Evolutionary conservation across 441 rosid species (phyloP).

Genomic region (Corymbia citriodora): DNA sequence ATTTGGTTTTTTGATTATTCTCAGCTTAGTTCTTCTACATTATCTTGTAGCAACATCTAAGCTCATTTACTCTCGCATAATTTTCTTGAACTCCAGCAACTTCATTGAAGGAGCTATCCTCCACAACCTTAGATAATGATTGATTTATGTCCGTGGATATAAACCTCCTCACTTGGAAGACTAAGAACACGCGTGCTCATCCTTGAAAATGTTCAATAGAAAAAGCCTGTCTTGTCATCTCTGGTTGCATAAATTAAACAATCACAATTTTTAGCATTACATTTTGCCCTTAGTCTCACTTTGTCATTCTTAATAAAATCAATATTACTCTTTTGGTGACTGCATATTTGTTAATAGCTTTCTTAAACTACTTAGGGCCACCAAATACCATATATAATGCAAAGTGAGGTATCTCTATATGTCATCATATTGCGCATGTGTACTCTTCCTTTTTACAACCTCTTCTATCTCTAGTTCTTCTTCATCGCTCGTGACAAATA

Average conservation of each 20-base stretch:
- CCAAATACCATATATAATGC: neutral
- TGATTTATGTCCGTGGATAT: neutral
- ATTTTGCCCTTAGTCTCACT: neutral
- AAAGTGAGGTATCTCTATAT: neutral
- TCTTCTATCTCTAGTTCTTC: neutral
- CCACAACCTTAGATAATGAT: neutral
- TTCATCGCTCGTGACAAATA: neutral
- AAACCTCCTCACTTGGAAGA: neutral
- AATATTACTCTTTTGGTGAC: neutral
- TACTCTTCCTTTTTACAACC: neutral
- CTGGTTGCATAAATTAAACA: neutral
- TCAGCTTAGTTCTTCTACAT: neutral
- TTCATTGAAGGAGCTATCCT: neutral
- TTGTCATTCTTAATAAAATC: neutral
- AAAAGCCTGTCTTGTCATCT: neutral
- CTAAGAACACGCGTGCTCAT: neutral
- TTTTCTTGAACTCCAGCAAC: neutral
- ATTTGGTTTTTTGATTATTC: too few species aligned
- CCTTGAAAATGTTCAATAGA: neutral
- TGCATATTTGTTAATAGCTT: neutral
- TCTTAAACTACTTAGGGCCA: neutral
- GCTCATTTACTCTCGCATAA: too few species aligned
- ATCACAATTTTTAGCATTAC: neutral
- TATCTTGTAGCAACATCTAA: neutral
- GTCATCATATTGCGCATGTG: neutral